Conservation (phyloP, 805 yeast genomes). For the Kluyveromyces dobzhanskii region DNA sequence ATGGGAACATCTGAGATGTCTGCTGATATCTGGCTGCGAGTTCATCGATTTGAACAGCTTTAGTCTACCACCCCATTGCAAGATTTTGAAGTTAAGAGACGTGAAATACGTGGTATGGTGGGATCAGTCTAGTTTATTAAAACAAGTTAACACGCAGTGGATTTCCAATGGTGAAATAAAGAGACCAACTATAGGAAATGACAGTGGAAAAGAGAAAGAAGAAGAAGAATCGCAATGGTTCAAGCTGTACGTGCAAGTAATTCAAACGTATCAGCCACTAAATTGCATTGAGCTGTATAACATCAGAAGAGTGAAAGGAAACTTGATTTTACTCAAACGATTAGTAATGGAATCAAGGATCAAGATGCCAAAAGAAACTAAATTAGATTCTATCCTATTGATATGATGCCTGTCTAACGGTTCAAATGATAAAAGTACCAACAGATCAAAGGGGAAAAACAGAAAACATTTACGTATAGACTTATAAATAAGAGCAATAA, state of each 20-base stretch:
- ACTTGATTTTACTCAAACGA: background rate
- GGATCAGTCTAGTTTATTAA: conserved; percentile 60
- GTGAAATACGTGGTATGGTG: conserved; percentile 19
- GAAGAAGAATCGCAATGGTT: conserved; percentile 17
- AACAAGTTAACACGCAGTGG: conserved; percentile 45
- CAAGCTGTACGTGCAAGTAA: background rate
- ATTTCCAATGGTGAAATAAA: background rate
- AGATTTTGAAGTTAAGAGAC: conserved; percentile 12
- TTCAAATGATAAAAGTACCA: no score
- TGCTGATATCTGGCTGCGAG: conserved; percentile 12
- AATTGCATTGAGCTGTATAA: background rate
- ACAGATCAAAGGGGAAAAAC: background rate
- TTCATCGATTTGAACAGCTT: conserved; percentile 20
- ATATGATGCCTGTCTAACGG: background rate
- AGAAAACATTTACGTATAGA: background rate
- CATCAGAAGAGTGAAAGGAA: conserved; percentile 1
- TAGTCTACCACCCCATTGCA: conserved; percentile 18
- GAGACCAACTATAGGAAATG: conserved; percentile 22
- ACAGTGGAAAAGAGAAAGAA: conserved; percentile 30
- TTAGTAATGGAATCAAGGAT: background rate
- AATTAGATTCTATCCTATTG: background rate
- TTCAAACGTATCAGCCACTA: background rate
- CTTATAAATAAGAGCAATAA: background rate
- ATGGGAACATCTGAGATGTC: conserved; percentile 22
- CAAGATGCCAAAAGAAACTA: background rate